Percentiles rank a stretch among this genome's conserved stretches.
Evolutionary conservation across 805 yeast genomes (phyloP).

Genomic region (Osmozyma mogii): DNA sequence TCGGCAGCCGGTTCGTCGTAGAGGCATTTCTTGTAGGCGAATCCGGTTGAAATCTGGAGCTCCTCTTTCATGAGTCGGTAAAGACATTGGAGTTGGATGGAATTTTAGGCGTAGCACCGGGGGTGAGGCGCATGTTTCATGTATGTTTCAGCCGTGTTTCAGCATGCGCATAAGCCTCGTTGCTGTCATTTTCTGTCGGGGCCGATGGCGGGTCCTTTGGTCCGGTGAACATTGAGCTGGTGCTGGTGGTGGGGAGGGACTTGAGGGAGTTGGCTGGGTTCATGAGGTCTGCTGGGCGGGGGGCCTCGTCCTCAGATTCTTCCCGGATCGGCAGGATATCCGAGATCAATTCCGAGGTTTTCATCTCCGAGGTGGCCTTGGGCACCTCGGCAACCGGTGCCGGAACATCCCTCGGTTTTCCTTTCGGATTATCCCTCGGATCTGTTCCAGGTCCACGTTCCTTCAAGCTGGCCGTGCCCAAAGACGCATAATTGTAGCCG

Average conservation of each 20-base stretch:
- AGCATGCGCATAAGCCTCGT: not conserved
- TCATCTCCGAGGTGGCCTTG: too few species aligned
- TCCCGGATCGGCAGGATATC: conserved; percentile 8
- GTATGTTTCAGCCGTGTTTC: too few species aligned
- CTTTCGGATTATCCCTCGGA: not conserved
- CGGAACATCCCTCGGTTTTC: not conserved
- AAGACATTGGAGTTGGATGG: too few species aligned
- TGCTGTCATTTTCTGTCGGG: not conserved
- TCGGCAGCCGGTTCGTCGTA: conserved; percentile 5
- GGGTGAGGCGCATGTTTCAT: too few species aligned
- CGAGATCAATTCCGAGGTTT: not conserved
- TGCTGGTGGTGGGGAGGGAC: not conserved
- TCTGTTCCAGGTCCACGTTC: not conserved
- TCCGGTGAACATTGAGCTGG: not conserved
- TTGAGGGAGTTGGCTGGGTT: too few species aligned
- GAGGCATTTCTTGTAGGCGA: conserved; percentile 6
- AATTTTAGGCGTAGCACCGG: too few species aligned
- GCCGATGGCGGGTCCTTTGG: not conserved
- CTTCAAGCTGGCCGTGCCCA: not conserved
- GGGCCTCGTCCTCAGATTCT: conserved; percentile 9
- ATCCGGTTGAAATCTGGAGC: conserved; percentile 2
- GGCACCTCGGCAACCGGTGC: too few species aligned
- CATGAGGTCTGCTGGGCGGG: too few species aligned
- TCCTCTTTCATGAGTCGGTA: too few species aligned
- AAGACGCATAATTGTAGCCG: conserved; percentile 11